Evolutionary conservation across 192 early-diverging fungal species (phyloP), one percentile per base, ranked within the genome.

Genomic region (Coemansia sp.): DNA sequence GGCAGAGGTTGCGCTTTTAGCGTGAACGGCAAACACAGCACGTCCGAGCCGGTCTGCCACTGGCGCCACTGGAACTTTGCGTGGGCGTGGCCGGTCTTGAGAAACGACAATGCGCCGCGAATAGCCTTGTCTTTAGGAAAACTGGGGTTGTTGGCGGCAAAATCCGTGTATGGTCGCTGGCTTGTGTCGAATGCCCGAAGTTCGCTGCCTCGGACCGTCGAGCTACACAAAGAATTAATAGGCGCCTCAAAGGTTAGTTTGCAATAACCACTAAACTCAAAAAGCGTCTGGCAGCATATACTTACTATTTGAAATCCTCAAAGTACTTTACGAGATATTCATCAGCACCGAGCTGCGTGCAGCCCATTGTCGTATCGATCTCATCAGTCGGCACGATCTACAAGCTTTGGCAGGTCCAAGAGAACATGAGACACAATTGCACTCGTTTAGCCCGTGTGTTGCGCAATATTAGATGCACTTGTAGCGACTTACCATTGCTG

Each of bases 301-400:
- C 76, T 73, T 69, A 79, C 76, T 80, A 81, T 70, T 79, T 75
- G 56, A 39, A 66, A 57, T 83, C 82, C 25, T 83, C 82, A 70
- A 83, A 83, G 66, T 83, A 83, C 63, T 83, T 83, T 25, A 83
- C 82, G 55, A 83, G 60, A 25, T 67, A 76, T 41, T 83, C 78
- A 41, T 67, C 65, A 0, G 53, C 29, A 7, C 67, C 70, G 15
- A 83, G 63, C 37, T 52, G 32, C 48, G 57, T 47, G 64, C 73
- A 79, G 9, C 72, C 73, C 82, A 83, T 83, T 32, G 71, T 66
- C 15, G 70, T 53, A 50, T 83, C 82, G 49, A 83, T 73, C 58
- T 83, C 82, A 19, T 74, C 82, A 10, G 70, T 74, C 11, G 82
- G 82, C 38, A 83, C 82, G 57, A 82, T 79, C 74, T 76, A 76